phyloP scores from a whole-genome alignment of 78 protist genomes.

The Dictyostelium brefeldianum region DNA sequence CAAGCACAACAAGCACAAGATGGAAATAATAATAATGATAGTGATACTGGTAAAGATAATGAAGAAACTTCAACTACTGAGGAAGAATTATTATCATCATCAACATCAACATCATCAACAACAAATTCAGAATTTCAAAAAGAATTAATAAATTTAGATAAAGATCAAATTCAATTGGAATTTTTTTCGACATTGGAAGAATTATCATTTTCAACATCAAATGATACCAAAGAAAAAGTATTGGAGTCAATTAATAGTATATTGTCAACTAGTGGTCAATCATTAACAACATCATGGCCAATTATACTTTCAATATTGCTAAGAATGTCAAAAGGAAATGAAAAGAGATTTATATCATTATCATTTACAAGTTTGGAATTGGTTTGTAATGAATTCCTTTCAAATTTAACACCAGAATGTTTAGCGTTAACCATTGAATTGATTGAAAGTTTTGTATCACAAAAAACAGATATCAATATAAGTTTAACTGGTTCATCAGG shows the following conservation, averaged over 20 bases:
- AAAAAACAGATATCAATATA: constrained; percentile 74
- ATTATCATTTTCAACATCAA: constrained; percentile 51
- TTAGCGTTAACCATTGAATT: constrained; percentile 46
- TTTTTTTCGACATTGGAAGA: constrained; percentile 70
- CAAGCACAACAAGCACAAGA: not conserved
- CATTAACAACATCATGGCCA: constrained; percentile 74
- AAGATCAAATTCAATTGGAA: constrained; percentile 61
- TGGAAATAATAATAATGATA: not conserved
- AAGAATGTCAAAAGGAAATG: constrained; percentile 65
- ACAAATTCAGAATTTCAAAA: not conserved
- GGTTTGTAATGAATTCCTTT: constrained; percentile 79
- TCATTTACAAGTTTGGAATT: constrained; percentile 73
- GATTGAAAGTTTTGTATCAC: constrained; percentile 60
- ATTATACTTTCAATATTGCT: constrained; percentile 28
- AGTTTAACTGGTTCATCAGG: constrained; percentile 80
- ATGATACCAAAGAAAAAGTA: constrained; percentile 64
- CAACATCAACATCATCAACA: not conserved
- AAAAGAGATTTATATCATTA: constrained; percentile 46
- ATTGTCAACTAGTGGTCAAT: constrained; percentile 65
- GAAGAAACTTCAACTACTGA: not conserved
- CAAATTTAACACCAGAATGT: constrained; percentile 74
- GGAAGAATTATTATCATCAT: not conserved
- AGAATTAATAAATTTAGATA: constrained; percentile 23
- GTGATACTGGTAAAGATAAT: not conserved
- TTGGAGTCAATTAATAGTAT: constrained; percentile 74